Evolutionary conservation across 1,139 yeast species (phyloP).

Genomic region (Sugiyamaella novakii): DNA sequence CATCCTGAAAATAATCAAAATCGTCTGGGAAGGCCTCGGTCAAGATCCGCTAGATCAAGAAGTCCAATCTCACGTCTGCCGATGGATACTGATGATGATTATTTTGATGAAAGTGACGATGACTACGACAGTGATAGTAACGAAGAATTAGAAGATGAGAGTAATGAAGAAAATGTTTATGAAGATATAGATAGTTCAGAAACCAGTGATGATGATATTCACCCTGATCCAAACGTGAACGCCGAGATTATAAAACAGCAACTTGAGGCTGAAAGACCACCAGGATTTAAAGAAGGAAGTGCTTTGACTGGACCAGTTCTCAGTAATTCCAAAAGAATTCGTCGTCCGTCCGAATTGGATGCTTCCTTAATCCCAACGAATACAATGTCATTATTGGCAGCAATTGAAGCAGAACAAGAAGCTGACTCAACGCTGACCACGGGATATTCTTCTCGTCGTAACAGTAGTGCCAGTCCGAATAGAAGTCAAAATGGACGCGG

Average conservation of each 20-base stretch:
- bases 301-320: constrained; percentile 21
- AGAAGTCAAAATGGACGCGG: constrained; percentile 1
- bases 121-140: constrained; percentile 22
- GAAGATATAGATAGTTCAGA: constrained; percentile 54
- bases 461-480: constrained; percentile 7
- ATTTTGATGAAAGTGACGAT: constrained; percentile 15
- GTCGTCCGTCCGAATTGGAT: constrained; percentile 22
- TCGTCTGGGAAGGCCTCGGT: constrained; percentile 1
- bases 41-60: constrained; percentile 15
- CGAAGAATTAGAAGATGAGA: constrained; percentile 27
- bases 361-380: constrained; percentile 22
- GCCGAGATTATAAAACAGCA: constrained; percentile 11
- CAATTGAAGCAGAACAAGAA: constrained; percentile 36
- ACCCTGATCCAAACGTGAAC: constrained; percentile 19
- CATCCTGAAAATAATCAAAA: neutral
- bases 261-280: constrained; percentile 18
- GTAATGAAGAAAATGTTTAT: constrained; percentile 50
- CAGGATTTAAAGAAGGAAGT: constrained; percentile 20
- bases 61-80: constrained; percentile 25
- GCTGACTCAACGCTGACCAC: neutral
- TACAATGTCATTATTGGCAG: constrained; percentile 50
- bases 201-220: constrained; percentile 50
- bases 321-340: constrained; percentile 7
- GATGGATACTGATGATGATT: constrained; percentile 24
- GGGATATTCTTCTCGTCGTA: neutral